phyloP scores from a whole-genome alignment of 1,284 basidiomycete species.

The Puccinia triticina region DNA sequence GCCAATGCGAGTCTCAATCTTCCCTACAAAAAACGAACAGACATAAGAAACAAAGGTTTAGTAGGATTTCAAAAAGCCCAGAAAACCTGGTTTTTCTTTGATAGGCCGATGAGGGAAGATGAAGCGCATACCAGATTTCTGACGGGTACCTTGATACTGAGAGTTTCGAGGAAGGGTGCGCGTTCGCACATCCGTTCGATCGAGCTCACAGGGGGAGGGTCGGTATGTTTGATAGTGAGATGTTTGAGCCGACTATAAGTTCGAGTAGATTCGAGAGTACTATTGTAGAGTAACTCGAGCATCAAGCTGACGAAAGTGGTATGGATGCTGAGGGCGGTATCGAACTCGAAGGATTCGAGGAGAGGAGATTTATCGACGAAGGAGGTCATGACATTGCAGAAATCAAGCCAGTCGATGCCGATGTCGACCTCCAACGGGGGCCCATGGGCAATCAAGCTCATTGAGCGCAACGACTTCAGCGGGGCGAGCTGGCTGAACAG shows the following conservation, averaged over 20 bases:
- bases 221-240: slow-evolving; percentile 7
- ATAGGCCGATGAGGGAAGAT: neutral
- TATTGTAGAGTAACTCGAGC: slow-evolving; percentile 11
- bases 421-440: neutral
- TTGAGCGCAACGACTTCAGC: neutral
- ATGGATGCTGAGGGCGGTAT: slow-evolving; percentile 22
- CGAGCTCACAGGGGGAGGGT: slow-evolving; percentile 15
- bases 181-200: slow-evolving; percentile 32
- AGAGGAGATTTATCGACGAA: slow-evolving; percentile 3
- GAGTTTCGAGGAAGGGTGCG: neutral
- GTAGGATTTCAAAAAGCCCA: neutral
- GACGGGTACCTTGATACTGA: slow-evolving; percentile 11
- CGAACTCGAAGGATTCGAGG: slow-evolving; percentile 14
- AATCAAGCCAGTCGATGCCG: slow-evolving; percentile 16
- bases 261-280: neutral
- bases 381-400: neutral
- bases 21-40: neutral
- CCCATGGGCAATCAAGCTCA: neutral
- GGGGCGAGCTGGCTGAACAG: neutral
- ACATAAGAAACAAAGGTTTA: neutral
- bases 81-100: no score
- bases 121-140: neutral
- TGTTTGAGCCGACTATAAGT: slow-evolving; percentile 13
- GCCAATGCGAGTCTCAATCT: neutral
- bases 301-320: slow-evolving; percentile 25